Percentiles rank a stretch among this genome's conserved stretches.
phyloP scores from a whole-genome alignment of 495 filamentous ascomycete species.

The Pseudoneurospora amorphoporcata region DNA sequence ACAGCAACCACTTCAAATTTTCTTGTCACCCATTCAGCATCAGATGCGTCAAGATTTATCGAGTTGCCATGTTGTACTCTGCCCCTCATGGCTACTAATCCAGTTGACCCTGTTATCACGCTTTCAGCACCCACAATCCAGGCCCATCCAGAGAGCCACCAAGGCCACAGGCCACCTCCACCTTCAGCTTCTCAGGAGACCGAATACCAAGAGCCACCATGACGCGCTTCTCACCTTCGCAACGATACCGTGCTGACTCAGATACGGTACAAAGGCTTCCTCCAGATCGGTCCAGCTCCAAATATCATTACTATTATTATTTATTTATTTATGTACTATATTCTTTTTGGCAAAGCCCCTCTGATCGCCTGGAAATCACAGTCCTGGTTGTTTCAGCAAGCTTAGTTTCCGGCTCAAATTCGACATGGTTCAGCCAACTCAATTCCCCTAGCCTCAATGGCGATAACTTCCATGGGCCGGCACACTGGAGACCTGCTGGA shows the following conservation, averaged over 20 bases:
- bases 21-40: not conserved
- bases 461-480: conserved; percentile 4
- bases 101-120: not conserved
- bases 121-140: not conserved
- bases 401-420: conserved; percentile 6
- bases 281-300: not conserved
- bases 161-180: not conserved
- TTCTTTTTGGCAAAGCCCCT: not conserved
- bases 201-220: not conserved
- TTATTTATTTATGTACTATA: not conserved
- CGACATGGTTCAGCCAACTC: conserved; percentile 1
- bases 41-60: not conserved
- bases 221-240: not conserved
- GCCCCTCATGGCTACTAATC: not conserved
- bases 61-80: not conserved
- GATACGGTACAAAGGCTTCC: not conserved
- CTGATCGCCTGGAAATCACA: not conserved
- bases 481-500: not conserved
- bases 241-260: not conserved
- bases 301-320: too few relatives aligned
- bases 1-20: conserved; percentile 1
- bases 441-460: conserved; percentile 5
- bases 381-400: not conserved
- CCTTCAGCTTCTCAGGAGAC: not conserved
- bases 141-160: not conserved